Conservation (phyloP, 2,329 filamentous ascomycete genomes). For the Diaporthe sp. region DNA sequence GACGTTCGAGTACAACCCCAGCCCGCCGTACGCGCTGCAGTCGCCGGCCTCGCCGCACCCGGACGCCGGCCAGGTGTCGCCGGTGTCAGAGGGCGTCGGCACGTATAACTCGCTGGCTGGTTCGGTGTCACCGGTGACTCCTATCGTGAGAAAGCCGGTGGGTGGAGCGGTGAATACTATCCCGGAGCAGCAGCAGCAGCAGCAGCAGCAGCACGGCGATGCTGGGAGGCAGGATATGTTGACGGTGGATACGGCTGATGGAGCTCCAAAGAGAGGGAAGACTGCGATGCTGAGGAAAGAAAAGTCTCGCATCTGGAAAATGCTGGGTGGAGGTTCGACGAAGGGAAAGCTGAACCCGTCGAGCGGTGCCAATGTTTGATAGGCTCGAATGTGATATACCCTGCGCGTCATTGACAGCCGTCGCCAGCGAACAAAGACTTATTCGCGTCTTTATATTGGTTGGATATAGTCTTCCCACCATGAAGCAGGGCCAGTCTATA, state of each 20-base stretch:
- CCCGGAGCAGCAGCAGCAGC: constrained; percentile 13
- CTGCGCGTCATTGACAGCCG: neutral
- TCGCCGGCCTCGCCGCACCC: constrained; percentile 6
- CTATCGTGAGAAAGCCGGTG: constrained; percentile 26
- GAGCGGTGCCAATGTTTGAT: neutral
- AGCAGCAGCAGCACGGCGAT: neutral
- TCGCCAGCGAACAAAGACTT: neutral
- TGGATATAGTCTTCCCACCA: constrained; percentile 13
- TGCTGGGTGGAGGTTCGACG: constrained; percentile 11
- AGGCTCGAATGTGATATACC: constrained; percentile 14
- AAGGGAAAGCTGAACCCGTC: constrained; percentile 12
- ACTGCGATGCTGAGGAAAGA: neutral
- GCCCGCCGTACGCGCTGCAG: constrained; percentile 20
- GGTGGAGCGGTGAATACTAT: neutral
- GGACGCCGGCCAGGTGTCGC: neutral
- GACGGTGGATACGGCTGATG: neutral
- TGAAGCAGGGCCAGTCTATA: constrained; percentile 24
- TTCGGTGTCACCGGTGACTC: constrained; percentile 26
- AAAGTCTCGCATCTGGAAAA: constrained; percentile 28
- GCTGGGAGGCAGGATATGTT: neutral
- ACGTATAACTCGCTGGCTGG: constrained; percentile 7
- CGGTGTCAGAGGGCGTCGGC: constrained; percentile 2
- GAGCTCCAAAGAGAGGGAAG: neutral
- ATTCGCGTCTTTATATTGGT: neutral
- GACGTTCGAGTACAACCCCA: constrained; percentile 31